Evolutionary conservation across 768 basidiomycete genomes (phyloP), one percentile per base, ranked within the genome.

Genomic region (Phlegmacium glaucopus): DNA sequence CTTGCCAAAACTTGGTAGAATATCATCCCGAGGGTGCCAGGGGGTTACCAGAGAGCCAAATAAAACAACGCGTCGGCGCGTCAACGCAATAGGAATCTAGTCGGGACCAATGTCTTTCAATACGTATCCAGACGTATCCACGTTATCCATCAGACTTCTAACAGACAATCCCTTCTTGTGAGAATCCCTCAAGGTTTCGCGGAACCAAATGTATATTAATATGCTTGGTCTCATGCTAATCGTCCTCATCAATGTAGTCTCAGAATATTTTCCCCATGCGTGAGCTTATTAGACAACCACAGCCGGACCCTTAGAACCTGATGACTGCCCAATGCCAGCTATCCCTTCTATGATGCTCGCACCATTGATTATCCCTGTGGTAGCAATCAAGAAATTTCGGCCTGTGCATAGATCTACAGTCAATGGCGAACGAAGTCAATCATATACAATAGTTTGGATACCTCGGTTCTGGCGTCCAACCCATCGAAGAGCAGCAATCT

Each of bases 401-500:
- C 92, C 92, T 94, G 22, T 22, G 22, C 22, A 22, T 22, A 22
- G 22, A 22, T 22, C 3, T 22, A 2, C 22, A 22, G 22, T 22
- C 22, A 22, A 22, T 22, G 22, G 22, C 22, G 22, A 22, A 22
- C 22, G 22, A 22, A 22, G 22, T 22, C 26, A 34, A 17, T 22
- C n/a, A 26, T 10, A 7, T 25, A 38, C 22, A 18, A 36, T 45
- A 15, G 44, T 13, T n/a, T 11, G 61, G 67, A 22, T 59, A 82
- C 92, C 94, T 76, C 77, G 79, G 55, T 86, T 87, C 64, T 93
- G 92, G 56, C 85, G 79, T 47, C 83, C 78, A 59, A 95, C 86
- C 92, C 93, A 96, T 62, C 96, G 77, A 55, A 99, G 64, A 6
- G 95, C 95, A 30, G 96, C 86, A 49, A 98, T 93, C 71, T 98